Evolutionary conservation across 768 basidiomycete species (phyloP).

Genomic region (Termitomyces sp.): DNA sequence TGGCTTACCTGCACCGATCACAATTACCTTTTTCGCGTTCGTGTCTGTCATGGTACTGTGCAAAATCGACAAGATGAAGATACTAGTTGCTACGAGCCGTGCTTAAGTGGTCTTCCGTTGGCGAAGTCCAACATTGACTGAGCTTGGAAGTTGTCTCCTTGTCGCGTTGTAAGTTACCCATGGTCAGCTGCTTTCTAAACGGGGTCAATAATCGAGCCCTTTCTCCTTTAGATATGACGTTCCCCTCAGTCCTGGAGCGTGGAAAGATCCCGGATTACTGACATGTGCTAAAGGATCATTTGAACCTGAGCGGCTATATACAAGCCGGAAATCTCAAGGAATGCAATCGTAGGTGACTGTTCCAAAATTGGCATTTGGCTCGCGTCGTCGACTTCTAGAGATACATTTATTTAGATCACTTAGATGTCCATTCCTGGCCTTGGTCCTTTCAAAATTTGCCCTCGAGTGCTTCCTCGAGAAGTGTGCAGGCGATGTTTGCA

Average conservation of each 20-base stretch:
- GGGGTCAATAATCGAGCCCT: background rate
- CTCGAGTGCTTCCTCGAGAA: constrained; percentile 35
- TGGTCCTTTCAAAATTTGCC: constrained; percentile 2
- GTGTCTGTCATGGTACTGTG: background rate
- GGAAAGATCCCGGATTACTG: background rate
- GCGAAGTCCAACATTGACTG: background rate
- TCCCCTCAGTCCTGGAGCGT: background rate
- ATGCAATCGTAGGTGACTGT: background rate
- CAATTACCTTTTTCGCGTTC: constrained; percentile 18
- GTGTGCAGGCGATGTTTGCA: constrained; percentile 42
- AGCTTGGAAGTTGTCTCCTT: background rate
- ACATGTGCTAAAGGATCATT: background rate
- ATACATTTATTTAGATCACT: background rate
- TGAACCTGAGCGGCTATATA: background rate
- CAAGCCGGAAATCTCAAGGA: background rate
- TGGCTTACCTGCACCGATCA: constrained; percentile 27
- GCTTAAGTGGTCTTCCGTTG: background rate
- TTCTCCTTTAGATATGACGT: background rate
- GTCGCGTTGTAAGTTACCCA: background rate
- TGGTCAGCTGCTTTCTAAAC: background rate
- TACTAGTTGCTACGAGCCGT: background rate
- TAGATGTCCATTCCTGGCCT: background rate
- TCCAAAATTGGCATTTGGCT: background rate
- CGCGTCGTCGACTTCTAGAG: background rate
- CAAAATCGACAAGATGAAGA: background rate